Base-by-base conservation (phyloP, 345 rosid genomes). In the Eucalyptus erythrocorys region DNA sequence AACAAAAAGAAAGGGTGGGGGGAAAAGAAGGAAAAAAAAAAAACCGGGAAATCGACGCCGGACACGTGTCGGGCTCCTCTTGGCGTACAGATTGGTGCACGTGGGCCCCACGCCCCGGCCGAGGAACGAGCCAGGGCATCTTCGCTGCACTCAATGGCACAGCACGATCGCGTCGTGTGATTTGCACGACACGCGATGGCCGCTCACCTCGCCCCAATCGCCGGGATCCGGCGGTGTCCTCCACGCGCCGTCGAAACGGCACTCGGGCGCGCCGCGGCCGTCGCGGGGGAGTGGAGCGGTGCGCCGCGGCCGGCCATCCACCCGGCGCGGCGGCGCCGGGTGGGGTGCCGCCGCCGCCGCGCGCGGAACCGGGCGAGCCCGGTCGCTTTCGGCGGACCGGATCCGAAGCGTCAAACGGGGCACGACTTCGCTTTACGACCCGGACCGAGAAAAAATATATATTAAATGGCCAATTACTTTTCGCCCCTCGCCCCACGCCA, bases 231-330 rank as follows among this genome's bases (percentile, higher is more conserved):
- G 2, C 7, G 80, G 80, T 68, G 80, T 21, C 24, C 13, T 34
- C 43, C 80, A 68, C 80, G 24, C 43, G 43, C 61, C 61, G 26
- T 3, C 8, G 22, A n/a, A n/a, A n/a, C n/a, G n/a, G n/a, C n/a
- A n/a, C n/a, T n/a, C n/a, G n/a, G n/a, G n/a, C n/a, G n/a, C n/a
- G n/a, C n/a, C n/a, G n/a, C n/a, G n/a, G n/a, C n/a, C n/a, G n/a
- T n/a, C n/a, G n/a, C n/a, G n/a, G n/a, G n/a, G n/a, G n/a, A n/a
- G 24, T 21, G 57, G 4, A 51, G 55, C 4, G 8, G 55, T 4
- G 2, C 1, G 0, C 24, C 24, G 1, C 8, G 55, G 19, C 57
- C 0, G 10, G 24, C 40, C 76, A 14, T 4, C n/a, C 3, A 9
- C 1, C 5, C 10, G 81, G 26, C 14, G 27, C 13, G 82, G 43